A percentile compares a stretch with the other conserved stretches of the same genome.
Evolutionary conservation across 2,329 filamentous ascomycete genomes (phyloP).

Genomic region (Chaetomium globosum): DNA sequence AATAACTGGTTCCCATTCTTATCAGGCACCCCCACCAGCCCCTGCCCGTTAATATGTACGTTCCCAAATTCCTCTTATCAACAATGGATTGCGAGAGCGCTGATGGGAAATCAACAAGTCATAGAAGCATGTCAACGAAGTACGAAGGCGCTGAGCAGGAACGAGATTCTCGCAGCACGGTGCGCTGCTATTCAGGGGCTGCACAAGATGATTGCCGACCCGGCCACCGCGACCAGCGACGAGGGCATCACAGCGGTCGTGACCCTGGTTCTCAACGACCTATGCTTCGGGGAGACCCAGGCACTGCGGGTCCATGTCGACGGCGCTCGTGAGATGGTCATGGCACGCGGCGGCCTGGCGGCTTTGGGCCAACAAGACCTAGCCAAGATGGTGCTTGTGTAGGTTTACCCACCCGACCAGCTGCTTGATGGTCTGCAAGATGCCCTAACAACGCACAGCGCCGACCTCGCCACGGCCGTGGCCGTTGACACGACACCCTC

Average conservation of each 20-base stretch:
- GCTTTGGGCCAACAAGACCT: constrained; percentile 7
- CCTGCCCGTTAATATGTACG: background rate
- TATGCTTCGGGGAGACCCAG: constrained; percentile 24
- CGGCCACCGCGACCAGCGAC: constrained; percentile 6
- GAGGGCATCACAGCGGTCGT: constrained; percentile 24
- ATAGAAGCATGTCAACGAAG: constrained; percentile 14
- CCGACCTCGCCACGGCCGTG: constrained; percentile 19
- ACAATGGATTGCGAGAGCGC: too few species aligned
- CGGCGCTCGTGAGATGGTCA: constrained; percentile 16
- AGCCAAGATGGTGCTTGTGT: constrained; percentile 27
- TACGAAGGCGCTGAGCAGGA: background rate
- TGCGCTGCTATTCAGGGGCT: constrained; percentile 15
- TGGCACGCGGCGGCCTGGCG: constrained; percentile 13
- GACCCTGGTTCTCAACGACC: constrained; percentile 25
- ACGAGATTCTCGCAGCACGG: constrained; percentile 9
- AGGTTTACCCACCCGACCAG: background rate
- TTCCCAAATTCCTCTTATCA: too few species aligned
- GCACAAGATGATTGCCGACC: constrained; percentile 15
- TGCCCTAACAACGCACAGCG: background rate
- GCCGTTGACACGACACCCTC: constrained; percentile 17
- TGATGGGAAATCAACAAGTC: constrained; percentile 19
- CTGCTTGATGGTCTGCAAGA: too few species aligned
- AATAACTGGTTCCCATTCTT: constrained; percentile 17
- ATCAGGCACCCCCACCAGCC: too few species aligned
- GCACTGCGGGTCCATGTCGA: constrained; percentile 19